Evolutionary conservation across 2,329 filamentous ascomycete species (phyloP), one percentile per base, ranked within the genome.

Genomic region (Neopestalotiopsis rosae): DNA sequence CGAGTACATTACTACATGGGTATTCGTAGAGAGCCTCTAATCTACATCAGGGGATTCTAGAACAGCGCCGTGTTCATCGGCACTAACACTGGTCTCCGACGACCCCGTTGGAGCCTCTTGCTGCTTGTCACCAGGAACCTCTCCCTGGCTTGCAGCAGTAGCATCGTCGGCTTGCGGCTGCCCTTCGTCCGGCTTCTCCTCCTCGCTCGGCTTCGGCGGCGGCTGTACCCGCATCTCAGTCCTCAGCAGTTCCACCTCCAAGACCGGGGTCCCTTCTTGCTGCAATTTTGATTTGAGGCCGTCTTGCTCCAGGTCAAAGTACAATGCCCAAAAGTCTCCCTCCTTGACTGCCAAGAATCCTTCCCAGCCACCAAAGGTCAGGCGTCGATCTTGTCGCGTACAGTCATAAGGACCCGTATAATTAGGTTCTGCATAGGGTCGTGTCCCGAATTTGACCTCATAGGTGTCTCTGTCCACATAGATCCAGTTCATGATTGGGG

Each of bases 221-320:
- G 74, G 72, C 17, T 68, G 69, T 5, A 74, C 52, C 7, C 74
- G 72, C 76, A 83, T 85, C 74, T 90, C 88, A 10, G 82, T 83
- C 12, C 87, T 80, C 5, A 79, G 75, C 24, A 90, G 76, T 74
- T 88, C 86, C 3, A 90, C 75, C 68, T 89, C 88, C 5, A 90
- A 77, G 0, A 89, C 82, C 1, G 82, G 79, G 2, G 80, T 84
- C 0, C 82, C 85, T 45, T 78, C 73, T 1, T 79, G 76, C 0
- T 88, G 76, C 72, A 85, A 20, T 32, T 62, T 88, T 3, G 72
- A 74, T 61, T 74, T 78, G 30, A 87, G 71, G 3, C 76, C 74
- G 71, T 87, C 80, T n/a, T 81, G 80, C 63, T 86, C 84, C 0
- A 77, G 69, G 68, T 86, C 84, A 66, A 84, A 86, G 68, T 84